A percentile compares a stretch with the other conserved stretches of the same genome.
phyloP scores from a whole-genome alignment of 345 rosid genomes.

The Salix caprea region DNA sequence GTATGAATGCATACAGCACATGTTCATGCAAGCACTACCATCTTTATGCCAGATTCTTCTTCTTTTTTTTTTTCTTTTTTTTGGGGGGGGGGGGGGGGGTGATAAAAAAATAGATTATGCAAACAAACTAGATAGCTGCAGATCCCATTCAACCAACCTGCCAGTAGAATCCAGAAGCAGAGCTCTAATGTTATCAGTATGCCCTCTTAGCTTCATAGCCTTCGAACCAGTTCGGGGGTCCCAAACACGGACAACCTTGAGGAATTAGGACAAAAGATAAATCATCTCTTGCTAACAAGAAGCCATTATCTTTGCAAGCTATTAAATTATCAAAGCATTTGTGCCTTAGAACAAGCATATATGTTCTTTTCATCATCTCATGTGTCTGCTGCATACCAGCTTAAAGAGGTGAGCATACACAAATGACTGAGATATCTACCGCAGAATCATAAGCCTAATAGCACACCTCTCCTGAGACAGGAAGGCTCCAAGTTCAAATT shows the following conservation, averaged over 20 bases:
- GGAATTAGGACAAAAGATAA: slow-evolving; percentile 4
- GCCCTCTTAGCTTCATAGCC: slow-evolving; percentile 95
- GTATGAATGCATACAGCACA: not conserved
- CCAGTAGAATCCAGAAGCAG: slow-evolving; percentile 90
- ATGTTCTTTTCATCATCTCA: not conserved
- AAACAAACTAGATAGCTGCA: not conserved
- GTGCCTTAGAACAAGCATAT: not conserved
- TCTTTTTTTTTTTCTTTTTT: too few relatives aligned
- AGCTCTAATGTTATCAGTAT: slow-evolving; percentile 89
- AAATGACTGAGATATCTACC: not conserved
- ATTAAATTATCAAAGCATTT: slow-evolving; percentile 9
- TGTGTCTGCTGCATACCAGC: not conserved
- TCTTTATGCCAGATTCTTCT: not conserved
- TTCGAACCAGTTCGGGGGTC: slow-evolving; percentile 96
- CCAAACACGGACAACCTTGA: slow-evolving; percentile 98
- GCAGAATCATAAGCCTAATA: not conserved
- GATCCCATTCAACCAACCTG: slow-evolving; percentile 46
- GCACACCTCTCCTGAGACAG: not conserved
- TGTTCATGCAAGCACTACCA: not conserved
- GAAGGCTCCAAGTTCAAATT: not conserved
- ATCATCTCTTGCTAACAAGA: not conserved
- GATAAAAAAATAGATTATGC: too few relatives aligned
- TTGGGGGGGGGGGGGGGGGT: too few relatives aligned
- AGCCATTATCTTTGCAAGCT: not conserved
- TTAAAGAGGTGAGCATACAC: not conserved